Conservation (phyloP, 352 stramenopile species). For the Phytophthora fragariaefolia region DNA sequence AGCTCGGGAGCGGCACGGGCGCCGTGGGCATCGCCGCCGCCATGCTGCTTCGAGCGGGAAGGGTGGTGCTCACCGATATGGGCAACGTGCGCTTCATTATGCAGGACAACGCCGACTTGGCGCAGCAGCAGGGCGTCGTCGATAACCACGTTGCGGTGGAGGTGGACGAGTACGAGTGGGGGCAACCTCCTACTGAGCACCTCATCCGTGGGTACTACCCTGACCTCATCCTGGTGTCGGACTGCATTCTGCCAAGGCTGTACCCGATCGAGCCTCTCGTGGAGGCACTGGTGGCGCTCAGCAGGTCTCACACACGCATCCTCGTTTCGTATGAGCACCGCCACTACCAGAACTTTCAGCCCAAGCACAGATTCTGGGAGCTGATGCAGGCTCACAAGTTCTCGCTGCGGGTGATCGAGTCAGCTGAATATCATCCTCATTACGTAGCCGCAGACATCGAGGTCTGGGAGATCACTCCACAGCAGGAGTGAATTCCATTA, state of each 20-base stretch:
- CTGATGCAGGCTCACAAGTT: constrained; percentile 63
- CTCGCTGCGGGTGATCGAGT: constrained; percentile 55
- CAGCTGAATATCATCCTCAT: constrained; percentile 71
- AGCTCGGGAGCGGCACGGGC: constrained; percentile 93
- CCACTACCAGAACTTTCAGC: constrained; percentile 83
- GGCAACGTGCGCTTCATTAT: constrained; percentile 91
- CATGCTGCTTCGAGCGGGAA: constrained; percentile 75
- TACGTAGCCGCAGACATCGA: constrained; percentile 90
- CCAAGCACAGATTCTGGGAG: constrained; percentile 80
- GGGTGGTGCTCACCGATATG: constrained; percentile 93
- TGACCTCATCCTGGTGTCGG: constrained; percentile 92
- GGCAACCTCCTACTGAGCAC: constrained; percentile 41
- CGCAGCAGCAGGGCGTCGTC: constrained; percentile 36
- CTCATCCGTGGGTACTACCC: constrained; percentile 48
- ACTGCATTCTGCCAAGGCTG: constrained; percentile 96
- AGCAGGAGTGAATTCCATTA: neutral
- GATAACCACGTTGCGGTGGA: constrained; percentile 53
- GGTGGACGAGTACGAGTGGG: constrained; percentile 93
- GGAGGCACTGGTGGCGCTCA: constrained; percentile 83
- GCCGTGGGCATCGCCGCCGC: constrained; percentile 90
- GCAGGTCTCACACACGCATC: constrained; percentile 51
- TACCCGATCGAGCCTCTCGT: constrained; percentile 96
- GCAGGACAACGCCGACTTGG: constrained; percentile 81
- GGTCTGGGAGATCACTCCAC: constrained; percentile 75
- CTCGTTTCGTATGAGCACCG: constrained; percentile 91